Percentiles rank a stretch among this genome's conserved stretches.
phyloP scores from a whole-genome alignment of 345 rosid genomes.

The Eutrema yunnanense region DNA sequence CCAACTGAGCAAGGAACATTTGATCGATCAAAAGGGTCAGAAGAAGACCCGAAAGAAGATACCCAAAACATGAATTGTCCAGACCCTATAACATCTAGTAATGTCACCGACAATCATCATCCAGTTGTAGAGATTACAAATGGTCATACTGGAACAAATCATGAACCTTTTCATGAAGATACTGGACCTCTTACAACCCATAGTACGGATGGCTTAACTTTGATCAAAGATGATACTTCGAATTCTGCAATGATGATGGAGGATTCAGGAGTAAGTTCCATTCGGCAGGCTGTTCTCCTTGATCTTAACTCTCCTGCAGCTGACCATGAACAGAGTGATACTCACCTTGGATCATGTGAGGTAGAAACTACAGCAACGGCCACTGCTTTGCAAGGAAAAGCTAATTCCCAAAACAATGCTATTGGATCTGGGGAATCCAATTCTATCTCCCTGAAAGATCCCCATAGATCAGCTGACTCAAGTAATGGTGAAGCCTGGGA shows the following conservation, averaged over 20 bases:
- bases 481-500: constrained; percentile 3
- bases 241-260: constrained; percentile 15
- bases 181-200: constrained; percentile 3
- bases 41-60: constrained; percentile 22
- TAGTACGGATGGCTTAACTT: constrained; percentile 14
- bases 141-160: constrained; percentile 14
- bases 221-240: constrained; percentile 10
- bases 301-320: constrained; percentile 34
- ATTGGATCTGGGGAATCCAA: constrained; percentile 27
- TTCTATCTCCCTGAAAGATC: constrained; percentile 24
- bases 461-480: constrained; percentile 16
- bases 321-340: constrained; percentile 36
- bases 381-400: constrained; percentile 20
- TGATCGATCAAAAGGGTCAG: constrained; percentile 27
- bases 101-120: constrained; percentile 15
- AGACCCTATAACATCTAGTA: constrained; percentile 18
- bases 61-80: constrained; percentile 27
- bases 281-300: constrained; percentile 14
- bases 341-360: constrained; percentile 22
- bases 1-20: constrained; percentile 28
- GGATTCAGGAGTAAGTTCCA: constrained; percentile 11
- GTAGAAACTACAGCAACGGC: constrained; percentile 13
- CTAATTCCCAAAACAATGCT: constrained; percentile 17
- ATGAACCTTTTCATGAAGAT: constrained; percentile 8
- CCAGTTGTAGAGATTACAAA: constrained; percentile 4